Percentiles rank a stretch among this genome's conserved stretches.
Evolutionary conservation across 208 protist genomes (phyloP).

Genomic region (Crithidia thermophila): DNA sequence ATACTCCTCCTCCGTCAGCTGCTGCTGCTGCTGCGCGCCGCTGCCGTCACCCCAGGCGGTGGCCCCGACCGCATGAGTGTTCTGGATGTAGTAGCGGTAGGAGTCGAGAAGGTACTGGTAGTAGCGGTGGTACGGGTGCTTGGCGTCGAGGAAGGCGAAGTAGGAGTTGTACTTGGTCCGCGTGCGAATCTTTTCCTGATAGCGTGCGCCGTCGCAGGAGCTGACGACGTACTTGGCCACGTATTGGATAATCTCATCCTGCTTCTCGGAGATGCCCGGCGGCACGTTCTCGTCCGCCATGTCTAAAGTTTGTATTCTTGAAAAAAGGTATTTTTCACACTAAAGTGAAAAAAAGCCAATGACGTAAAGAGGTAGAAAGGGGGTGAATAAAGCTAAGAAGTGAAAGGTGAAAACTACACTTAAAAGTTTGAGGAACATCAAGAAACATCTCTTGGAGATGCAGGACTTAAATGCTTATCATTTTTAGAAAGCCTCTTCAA

Average conservation of each 20-base stretch:
- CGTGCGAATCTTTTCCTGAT: conserved; percentile 65
- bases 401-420: background rate
- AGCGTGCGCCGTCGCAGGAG: conserved; percentile 66
- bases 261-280: conserved; percentile 63
- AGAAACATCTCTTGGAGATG: too few relatives aligned
- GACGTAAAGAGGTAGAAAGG: too few relatives aligned
- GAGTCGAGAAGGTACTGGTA: conserved; percentile 80
- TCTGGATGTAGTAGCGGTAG: conserved; percentile 58
- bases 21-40: conserved; percentile 39
- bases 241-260: conserved; percentile 84
- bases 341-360: too few relatives aligned
- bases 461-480: too few relatives aligned
- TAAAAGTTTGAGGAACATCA: too few relatives aligned
- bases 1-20: conserved; percentile 41
- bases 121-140: conserved; percentile 71
- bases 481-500: too few relatives aligned
- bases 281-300: conserved; percentile 40
- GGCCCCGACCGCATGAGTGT: conserved; percentile 34
- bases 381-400: background rate
- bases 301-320: too few relatives aligned
- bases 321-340: too few relatives aligned
- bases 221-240: conserved; percentile 82
- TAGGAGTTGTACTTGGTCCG: conserved; percentile 74
- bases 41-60: conserved; percentile 17
- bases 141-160: conserved; percentile 70